Evolutionary conservation across 148 eudicot species (phyloP), one percentile per base, ranked within the genome.

Genomic region (Vaccinium macrocarpon): DNA sequence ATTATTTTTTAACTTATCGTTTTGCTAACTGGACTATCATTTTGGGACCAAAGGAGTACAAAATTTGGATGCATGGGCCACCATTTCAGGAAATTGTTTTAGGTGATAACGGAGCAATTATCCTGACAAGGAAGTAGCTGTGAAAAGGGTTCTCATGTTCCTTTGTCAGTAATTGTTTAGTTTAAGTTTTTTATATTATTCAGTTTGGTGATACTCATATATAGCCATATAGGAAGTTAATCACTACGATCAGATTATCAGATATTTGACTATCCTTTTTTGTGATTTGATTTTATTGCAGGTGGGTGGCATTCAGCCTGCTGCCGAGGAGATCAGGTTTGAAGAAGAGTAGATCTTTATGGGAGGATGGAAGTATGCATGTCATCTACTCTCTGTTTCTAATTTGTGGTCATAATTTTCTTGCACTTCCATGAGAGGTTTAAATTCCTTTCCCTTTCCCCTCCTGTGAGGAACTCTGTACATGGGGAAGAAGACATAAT

Each of bases 261-360:
- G 51, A 10, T 16, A 56, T 29, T 19, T 73, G 38, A 78, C 25
- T 56, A 56, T 38, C 23, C 6, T 56, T 48, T 53, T 21, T 21
- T 9, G 8, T 35, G 11, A 74, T 70, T 23, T 75, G n/a, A 78
- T 81, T n/a, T 81, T 55, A 23, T 66, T 50, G 25, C 88, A 86
- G 90, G 85, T 88, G 85, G 90, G 90, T 21, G 56, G 66, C 71
- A 52, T 71, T 66, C 84, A 38, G 79, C 92, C 94, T 76, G 91
- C 82, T 61, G 57, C 91, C 53, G 74, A 90, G 90, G 87, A 93
- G 93, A 86, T 90, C 82, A 79, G 83, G 84, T 88, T 90, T 82
- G 87, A 88, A n/a, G 76, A 91, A 72, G 76, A 83, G 72, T 79
- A 89, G 53, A 19, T 79, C 80, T 56, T 83, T 82, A 12, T 14